Base-by-base conservation (phyloP, 352 stramenopile species). In the Globisporangium polare region DNA sequence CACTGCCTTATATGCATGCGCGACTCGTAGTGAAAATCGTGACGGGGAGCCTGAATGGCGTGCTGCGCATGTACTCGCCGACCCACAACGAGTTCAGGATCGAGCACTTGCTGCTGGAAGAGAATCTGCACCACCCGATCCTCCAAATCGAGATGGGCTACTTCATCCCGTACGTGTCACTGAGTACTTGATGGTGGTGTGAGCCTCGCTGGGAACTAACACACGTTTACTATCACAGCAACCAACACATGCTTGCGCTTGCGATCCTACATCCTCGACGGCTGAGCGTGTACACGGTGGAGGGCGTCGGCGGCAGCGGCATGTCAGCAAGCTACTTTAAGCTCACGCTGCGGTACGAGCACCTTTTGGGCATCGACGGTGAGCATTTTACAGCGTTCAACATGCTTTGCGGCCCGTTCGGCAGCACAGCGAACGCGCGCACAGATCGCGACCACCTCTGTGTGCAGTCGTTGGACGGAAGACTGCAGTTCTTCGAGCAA, bases 401-500 rank as follows among this genome's bases (percentile, higher is more conserved):
- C 61, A 94, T 97, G 79, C 72, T 90, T 58, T 67, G 72, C 47
- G 91, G 91, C 3, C 67, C 80, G 8, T 97, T 97, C 64, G 90
- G 88, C 15, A 73, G 63, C 5, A 51, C 35, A 9, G 45, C 66
- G 1, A 60, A 53, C 15, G 54, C 53, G 33, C 55, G 65, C 6
- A 57, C 60, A 0, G 76, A 88, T 12, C 71, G 78, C 4, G 89
- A 97, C 51, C 84, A 95, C 58, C 64, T 97, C 4, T 92, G 84
- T n/a, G 89, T 97, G 8, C 91, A 97, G 69, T 94, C 85, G 42
- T 81, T 97, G 46, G 91, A 97, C 66, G 88, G 91, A 0, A 75
- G 89, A 5, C 69, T 97, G n/a, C 86, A 96, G 64, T 91, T 97
- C 54, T 97, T 97, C 49, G 89, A 97, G 65, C 91, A 97, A 60